Percentiles rank a stretch among this genome's conserved stretches.
Evolutionary conservation across 768 basidiomycete genomes (phyloP).

Genomic region (Crucibulum laeve): DNA sequence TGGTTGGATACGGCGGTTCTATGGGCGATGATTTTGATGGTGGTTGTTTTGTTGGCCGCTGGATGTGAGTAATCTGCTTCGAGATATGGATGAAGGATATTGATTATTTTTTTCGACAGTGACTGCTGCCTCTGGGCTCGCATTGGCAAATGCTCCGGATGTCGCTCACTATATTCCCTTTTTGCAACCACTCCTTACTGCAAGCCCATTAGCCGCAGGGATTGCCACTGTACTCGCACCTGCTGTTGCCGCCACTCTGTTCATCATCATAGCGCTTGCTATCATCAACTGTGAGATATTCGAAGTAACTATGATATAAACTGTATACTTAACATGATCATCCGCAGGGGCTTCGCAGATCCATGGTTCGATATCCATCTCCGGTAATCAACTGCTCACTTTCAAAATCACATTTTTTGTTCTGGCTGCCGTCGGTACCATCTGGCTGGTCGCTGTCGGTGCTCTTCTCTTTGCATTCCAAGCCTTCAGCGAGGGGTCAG

Average conservation of each 20-base stretch:
- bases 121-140: slow-evolving; percentile 65
- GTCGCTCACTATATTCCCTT: slow-evolving; percentile 70
- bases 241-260: slow-evolving; percentile 54
- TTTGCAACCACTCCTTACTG: slow-evolving; percentile 45
- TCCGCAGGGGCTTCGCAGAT: slow-evolving; percentile 46
- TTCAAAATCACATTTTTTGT: slow-evolving; percentile 65
- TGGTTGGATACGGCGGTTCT: slow-evolving; percentile 42
- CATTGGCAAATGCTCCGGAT: slow-evolving; percentile 65
- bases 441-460: slow-evolving; percentile 65
- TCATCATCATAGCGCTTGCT: slow-evolving; percentile 49
- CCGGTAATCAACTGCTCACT: slow-evolving; percentile 51
- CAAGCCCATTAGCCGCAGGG: slow-evolving; percentile 51
- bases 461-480: slow-evolving; percentile 66
- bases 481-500: slow-evolving; percentile 41
- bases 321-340: slow-evolving; percentile 6
- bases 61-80: slow-evolving; percentile 47
- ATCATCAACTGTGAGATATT: slow-evolving; percentile 53
- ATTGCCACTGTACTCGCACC: slow-evolving; percentile 67
- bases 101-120: slow-evolving; percentile 35
- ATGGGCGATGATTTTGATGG: slow-evolving; percentile 52
- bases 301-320: background rate
- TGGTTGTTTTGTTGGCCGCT: slow-evolving; percentile 48
- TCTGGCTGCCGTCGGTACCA: slow-evolving; percentile 44
- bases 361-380: slow-evolving; percentile 58
- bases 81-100: slow-evolving; percentile 5